Conservation (phyloP, 2,329 filamentous ascomycete species). For the Venturia pyrina region DNA sequence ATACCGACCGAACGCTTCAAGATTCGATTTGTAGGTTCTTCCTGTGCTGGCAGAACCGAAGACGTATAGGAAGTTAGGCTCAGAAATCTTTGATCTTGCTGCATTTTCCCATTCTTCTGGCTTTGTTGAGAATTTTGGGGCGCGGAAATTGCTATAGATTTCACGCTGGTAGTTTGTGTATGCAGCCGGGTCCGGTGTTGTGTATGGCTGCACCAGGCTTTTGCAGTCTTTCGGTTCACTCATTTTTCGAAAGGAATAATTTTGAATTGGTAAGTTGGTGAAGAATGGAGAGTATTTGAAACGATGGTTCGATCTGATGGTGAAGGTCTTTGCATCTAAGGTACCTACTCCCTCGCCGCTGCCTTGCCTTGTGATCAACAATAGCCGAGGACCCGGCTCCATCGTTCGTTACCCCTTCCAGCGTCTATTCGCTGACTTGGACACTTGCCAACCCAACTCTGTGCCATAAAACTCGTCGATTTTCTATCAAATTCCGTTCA, state of each 20-base stretch:
- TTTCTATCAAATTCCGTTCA: neutral
- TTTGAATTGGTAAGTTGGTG: no score
- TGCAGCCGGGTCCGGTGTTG: neutral
- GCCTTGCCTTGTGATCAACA: neutral
- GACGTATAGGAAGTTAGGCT: constrained; percentile 31
- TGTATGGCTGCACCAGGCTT: neutral
- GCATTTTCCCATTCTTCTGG: constrained; percentile 30
- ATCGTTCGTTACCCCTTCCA: neutral
- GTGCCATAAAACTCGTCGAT: no score
- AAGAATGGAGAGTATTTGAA: no score
- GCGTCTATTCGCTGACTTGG: no score
- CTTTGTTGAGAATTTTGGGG: constrained; percentile 31
- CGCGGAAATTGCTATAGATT: constrained; percentile 27
- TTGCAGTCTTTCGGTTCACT: neutral
- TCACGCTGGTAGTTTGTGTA: constrained; percentile 24
- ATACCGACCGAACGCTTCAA: constrained; percentile 30
- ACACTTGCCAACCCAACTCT: no score
- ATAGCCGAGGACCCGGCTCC: neutral
- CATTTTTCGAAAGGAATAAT: neutral
- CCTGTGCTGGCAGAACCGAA: constrained; percentile 28
- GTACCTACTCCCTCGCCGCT: no score
- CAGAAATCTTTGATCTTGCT: constrained; percentile 24
- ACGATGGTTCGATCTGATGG: no score
- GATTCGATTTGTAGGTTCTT: constrained; percentile 26
- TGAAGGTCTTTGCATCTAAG: no score